Base-by-base conservation (phyloP, 2,329 filamentous ascomycete species). In the Stachybotrys chartarum region DNA sequence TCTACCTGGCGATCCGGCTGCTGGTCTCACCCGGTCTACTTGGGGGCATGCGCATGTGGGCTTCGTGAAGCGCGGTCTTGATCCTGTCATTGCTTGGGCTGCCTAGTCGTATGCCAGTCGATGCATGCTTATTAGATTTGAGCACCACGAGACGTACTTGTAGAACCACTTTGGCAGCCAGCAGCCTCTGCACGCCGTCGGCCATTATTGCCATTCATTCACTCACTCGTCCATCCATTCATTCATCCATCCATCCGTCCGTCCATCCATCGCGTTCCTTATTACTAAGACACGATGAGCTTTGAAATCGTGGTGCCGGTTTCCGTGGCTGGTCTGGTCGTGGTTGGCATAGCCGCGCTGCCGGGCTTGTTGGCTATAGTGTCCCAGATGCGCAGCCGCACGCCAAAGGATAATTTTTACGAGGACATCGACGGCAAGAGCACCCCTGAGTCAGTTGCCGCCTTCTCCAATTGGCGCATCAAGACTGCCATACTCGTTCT, bases 381-480 rank as follows among this genome's bases (percentile, higher is more conserved):
- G 50, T 60, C 61, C 35, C 74, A 76, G 56, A 56, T 69, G 42
- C 70, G 68, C 35, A 62, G 66, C 45, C 67, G 68, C 30, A 65
- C 64, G 5, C 68, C 71, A 8, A 71, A 71, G 56, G 72, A 78
- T 46, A 71, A 78, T 11, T 72, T 77, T 12, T 91, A 91, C 64
- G 74, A 84, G 61, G 88, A 92, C 64, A 72, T 78, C 58, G 88
- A 92, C 70, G 88, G 88, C 51, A 76, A 79, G 59, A 86, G 85
- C 35, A 87, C 84, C 0, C 77, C 81, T 46, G 83, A 87, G 64
- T 83, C 84, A 1, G 66, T 84, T 53, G 77, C 78, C 24, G 76
- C 76, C 45, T 91, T 86, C 65, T 87, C 86, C 31, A 79, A 82
- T 59, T 81, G 74, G 56, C 63, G 77, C 56, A 78, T 84, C 54